Evolutionary conservation across 192 early-diverging fungal species (phyloP), one percentile per base, ranked within the genome.

Genomic region (Gigaspora rosea): DNA sequence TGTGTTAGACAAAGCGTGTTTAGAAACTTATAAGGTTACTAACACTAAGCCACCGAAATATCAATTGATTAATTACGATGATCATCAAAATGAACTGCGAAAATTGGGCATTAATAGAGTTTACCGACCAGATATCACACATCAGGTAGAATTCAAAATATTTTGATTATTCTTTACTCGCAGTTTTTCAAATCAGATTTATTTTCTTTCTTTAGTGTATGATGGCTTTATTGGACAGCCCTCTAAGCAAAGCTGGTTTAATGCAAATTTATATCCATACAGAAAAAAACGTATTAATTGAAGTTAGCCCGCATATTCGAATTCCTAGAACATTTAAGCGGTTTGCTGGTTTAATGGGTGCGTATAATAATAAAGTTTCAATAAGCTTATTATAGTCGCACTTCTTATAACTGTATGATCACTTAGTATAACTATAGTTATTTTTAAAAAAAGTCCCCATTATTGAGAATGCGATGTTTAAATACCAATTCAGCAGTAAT

Each of bases 321-420:
- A 99, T 99, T 80, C 98, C 98, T n/a, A 89, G 98, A 82, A 99
- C 98, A 10, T 99, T 97, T 79, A 99, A 98, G 88, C 91, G 98
- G 72, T 99, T 99, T 84, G 93, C 94, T 74, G 98, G 97, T 20
- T 83, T 99, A 67, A 98, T 99, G 97, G 92, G 93, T 93, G 85
- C 71, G 84, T 75, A 6, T 22, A 16, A 63, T 10, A 32, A 20
- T 35, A 27, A 27, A 27, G 27, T 27, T 27, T 27, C 27, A 27
- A 1, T 27, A 27, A 27, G 27, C 6, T 41, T 52, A 12, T 18
- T 56, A 18, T 56, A 12, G 11, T 12, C 18, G 9, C 18, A 12
- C 4, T 9, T 12, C 18, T 54, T 56, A 56, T 56, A 56, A 41
- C 0, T 41, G 41, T 41, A 41, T 41, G 7, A 41, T 7, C 41